Evolutionary conservation across 2,329 filamentous ascomycete species (phyloP), one percentile per base, ranked within the genome.

Genomic region (Lachnellula occidentalis): DNA sequence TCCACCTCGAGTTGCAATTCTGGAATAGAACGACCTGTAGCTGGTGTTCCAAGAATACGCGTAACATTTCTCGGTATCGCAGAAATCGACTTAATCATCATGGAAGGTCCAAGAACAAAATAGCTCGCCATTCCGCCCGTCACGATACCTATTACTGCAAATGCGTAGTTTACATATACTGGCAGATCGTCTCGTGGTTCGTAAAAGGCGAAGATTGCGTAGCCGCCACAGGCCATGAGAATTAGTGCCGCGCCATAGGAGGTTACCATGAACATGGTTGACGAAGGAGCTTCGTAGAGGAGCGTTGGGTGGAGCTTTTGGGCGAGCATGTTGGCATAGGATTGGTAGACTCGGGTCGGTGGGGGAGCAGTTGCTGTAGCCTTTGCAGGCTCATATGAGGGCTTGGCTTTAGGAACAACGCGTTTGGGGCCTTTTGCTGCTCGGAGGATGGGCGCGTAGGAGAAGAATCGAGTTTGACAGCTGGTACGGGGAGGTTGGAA

Each of bases 241-340:
- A 80, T 78, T 21, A 75, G 57, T 2, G 79, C 79, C 24, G 80
- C 77, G 14, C 72, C 68, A 69, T 85, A 84, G 65, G 81, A 81
- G 45, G 80, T 79, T 61, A 80, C 66, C 58, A 86, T 77, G 68
- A 84, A 86, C 70, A 77, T 76, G 54, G 79, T 78, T 64, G 88
- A 84, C 1, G 83, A 82, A 14, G 82, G 82, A 1, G 80, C 78
- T 63, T 85, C 76, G 73, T 87, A 90, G 43, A 90, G 74, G 3
- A 80, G 70, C 7, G 85, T 82, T 5, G 79, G 76, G 1, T 75
- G 71, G n/a, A 75, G 65, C 58, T 81, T 79, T 55, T 74, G 72
- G 14, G 81, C 78, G 37, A 89, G 76, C 56, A 54, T 62, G n/a
- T 77, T 77, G 63, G 77, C 75, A 70, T 78, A 83, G 51, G 71